Conservation (phyloP, 2,329 filamentous ascomycete species). For the Cladosporium sp. region DNA sequence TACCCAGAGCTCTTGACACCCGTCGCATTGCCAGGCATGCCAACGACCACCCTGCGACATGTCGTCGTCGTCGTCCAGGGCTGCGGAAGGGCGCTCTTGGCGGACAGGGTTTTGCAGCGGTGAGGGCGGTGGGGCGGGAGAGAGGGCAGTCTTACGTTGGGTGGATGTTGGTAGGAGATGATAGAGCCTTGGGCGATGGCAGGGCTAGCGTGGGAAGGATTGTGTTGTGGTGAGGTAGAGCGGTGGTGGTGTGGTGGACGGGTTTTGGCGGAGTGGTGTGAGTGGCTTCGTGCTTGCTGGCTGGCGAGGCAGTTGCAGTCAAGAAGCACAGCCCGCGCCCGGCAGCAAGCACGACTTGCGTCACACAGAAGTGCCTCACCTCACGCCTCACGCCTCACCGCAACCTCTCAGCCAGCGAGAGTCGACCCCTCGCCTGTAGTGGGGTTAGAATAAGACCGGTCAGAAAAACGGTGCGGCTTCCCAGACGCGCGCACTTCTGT, state of each 20-base stretch:
- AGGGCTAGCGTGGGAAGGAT: slow-evolving; percentile 15
- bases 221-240: slow-evolving; percentile 8
- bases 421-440: not conserved
- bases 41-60: not conserved
- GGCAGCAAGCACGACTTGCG: not conserved
- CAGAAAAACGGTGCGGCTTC: not conserved
- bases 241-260: slow-evolving; percentile 12
- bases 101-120: slow-evolving; percentile 16
- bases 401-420: not conserved
- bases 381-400: slow-evolving; percentile 1
- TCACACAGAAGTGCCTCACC: slow-evolving; percentile 3
- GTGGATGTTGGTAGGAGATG: slow-evolving; percentile 13
- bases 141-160: slow-evolving; percentile 11
- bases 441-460: slow-evolving; percentile 2
- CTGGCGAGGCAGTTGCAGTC: slow-evolving; percentile 13
- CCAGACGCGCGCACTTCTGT: not conserved
- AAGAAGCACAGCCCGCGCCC: not conserved
- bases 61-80: not conserved
- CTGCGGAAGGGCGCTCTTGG: slow-evolving; percentile 12
- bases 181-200: slow-evolving; percentile 7
- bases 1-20: not conserved
- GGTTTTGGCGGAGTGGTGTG: slow-evolving; percentile 9
- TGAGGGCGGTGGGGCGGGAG: slow-evolving; percentile 2
- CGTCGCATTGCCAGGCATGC: not conserved
- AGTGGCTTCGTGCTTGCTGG: slow-evolving; percentile 5